These are phyloP conservation scores for Salix purpurea DNA, from an alignment of 345 rosid genomes.

Conservation along the genomic window DNA sequence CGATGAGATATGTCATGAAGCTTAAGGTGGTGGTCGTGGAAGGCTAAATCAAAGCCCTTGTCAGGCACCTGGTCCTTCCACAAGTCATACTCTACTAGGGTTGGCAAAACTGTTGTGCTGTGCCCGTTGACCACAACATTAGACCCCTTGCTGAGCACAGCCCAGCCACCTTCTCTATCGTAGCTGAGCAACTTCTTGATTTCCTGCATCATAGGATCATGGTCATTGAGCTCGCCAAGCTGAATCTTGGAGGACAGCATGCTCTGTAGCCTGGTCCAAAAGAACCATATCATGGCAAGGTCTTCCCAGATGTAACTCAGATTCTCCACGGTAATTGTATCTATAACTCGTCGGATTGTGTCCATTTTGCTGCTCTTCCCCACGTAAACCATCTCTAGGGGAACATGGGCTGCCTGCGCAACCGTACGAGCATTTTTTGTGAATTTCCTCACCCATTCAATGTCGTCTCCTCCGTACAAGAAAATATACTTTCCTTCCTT, in stretches of 20 bases:
- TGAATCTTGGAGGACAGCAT: conserved; percentile 88
- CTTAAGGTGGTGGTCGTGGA: conserved; percentile 58
- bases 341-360: conserved; percentile 40
- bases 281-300: conserved; percentile 75
- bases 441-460: no score
- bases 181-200: conserved; percentile 84
- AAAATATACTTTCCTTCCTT: no score
- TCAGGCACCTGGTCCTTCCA: conserved; percentile 56
- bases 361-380: conserved; percentile 68
- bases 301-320: conserved; percentile 60
- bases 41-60: conserved; percentile 57
- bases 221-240: conserved; percentile 58
- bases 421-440: no score
- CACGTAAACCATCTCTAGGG: conserved; percentile 71
- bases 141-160: conserved; percentile 60
- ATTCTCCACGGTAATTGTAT: conserved; percentile 38
- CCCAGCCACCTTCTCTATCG: conserved; percentile 82
- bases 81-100: conserved; percentile 50
- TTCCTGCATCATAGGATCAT: conserved; percentile 60
- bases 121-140: conserved; percentile 52
- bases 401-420: conserved; percentile 15
- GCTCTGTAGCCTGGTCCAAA: conserved; percentile 83
- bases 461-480: no score
- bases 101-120: conserved; percentile 42
- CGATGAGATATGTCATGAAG: conserved; percentile 41